Evolutionary conservation across 192 early-diverging fungal genomes (phyloP).

Genomic region (Podila clonocystis): DNA sequence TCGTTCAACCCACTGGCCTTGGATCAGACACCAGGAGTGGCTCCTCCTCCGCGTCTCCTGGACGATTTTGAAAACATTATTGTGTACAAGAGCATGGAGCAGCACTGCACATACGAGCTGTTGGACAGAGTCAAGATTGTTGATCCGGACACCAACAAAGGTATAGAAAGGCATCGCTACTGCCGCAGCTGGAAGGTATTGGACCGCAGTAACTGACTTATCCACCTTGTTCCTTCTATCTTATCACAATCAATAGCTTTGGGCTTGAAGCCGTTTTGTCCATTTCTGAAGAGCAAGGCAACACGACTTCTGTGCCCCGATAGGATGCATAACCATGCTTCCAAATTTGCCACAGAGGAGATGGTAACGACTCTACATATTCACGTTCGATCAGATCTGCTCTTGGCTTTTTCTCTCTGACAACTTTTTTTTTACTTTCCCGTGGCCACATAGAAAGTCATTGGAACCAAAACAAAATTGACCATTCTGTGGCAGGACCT

Average conservation of each 20-base stretch:
- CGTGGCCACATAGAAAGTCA: slow-evolving; percentile 23
- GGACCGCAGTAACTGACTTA: too few relatives aligned
- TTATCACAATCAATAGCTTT: slow-evolving; percentile 6
- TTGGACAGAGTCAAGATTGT: slow-evolving; percentile 34
- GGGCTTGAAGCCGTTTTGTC: slow-evolving; percentile 26
- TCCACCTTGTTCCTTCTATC: too few relatives aligned
- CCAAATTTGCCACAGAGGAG: slow-evolving; percentile 37
- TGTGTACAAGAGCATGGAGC: slow-evolving; percentile 43
- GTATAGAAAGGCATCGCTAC: too few relatives aligned
- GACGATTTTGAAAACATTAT: slow-evolving; percentile 51
- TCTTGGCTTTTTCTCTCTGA: neutral
- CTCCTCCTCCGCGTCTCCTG: slow-evolving; percentile 31
- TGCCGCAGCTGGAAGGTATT: too few relatives aligned
- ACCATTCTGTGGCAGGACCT: slow-evolving; percentile 56
- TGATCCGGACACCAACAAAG: slow-evolving; percentile 14
- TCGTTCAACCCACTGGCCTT: slow-evolving; percentile 44
- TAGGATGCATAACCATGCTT: slow-evolving; percentile 18
- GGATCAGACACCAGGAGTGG: slow-evolving; percentile 45
- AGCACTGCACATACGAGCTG: slow-evolving; percentile 47
- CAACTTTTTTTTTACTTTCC: neutral
- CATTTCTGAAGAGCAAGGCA: slow-evolving; percentile 34
- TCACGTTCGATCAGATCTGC: neutral
- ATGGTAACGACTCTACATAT: slow-evolving; percentile 15
- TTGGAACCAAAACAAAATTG: slow-evolving; percentile 37
- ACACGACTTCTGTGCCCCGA: slow-evolving; percentile 31